Evolutionary conservation across 2,329 filamentous ascomycete genomes (phyloP), one percentile per base, ranked within the genome.

Genomic region (Nannizziopsis arthrosporioides): DNA sequence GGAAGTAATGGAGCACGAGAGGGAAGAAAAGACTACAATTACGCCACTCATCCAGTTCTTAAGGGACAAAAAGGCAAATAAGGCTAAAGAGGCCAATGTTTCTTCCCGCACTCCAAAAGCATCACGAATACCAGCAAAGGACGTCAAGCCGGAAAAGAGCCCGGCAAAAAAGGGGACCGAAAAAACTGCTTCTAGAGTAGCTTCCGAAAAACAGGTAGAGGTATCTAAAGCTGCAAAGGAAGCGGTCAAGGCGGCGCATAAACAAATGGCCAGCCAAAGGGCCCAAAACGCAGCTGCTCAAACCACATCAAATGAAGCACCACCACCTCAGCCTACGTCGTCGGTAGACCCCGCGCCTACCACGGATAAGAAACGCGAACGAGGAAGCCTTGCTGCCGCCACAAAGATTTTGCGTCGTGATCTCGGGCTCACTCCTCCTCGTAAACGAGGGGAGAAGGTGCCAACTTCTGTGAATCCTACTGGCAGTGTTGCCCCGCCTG

Each of bases 1-100:
- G 18, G 74, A 78, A 30, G 53, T 67, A 3, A 55, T 61, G 10
- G 75, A 74, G 36, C 65, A 74, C 2, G 68, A 75, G 22, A 73
- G 73, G 54, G 73, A 73, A 51, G 67, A 68, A 53, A 73, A 76
- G 32, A 84, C 85, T 42, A 87, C 80, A 18, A 89, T 82, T 0
- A 96, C 92, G 0, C 92, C 92, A 0, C 68, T 98, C 45, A 85
- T 96, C 47, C 87, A 95, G 61, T 93, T 82, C 55, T 74, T 95
- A 32, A 84, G 84, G 55, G 89, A 95, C 64, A 94, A 93, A 69
- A 95, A 94, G 68, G 86, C 86, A 11, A 86, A 80, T 62, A 80
- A 78, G 59, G 74, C 47, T 31, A 75, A 74, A 57, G 70, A 72
- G 30, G 53, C 59, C 18, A 54, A 53, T 19, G 55, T 57, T 45